Conservation (phyloP, 2,329 filamentous ascomycete species). For the Pestalotiopsis sp. region DNA sequence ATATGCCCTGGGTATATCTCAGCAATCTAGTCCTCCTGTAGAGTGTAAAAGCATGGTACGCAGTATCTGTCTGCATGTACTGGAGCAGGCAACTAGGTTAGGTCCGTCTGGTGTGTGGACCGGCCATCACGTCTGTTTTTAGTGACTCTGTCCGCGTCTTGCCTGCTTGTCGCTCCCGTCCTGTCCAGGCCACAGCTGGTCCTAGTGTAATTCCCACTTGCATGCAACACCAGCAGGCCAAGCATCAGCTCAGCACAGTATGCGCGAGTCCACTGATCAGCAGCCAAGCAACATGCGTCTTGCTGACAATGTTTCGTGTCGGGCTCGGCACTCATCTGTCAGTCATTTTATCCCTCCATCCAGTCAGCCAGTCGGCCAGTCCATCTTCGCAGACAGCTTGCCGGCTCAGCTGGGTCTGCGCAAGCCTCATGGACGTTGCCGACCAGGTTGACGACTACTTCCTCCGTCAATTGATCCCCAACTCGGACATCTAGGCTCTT, state of each 20-base stretch:
- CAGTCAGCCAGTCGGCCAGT: neutral
- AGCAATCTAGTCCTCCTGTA: too few relatives aligned
- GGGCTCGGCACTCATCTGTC: neutral
- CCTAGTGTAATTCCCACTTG: neutral
- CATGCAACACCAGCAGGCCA: neutral
- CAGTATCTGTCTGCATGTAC: neutral
- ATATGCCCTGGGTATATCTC: too few relatives aligned
- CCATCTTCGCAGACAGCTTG: neutral
- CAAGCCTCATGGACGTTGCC: constrained; percentile 4
- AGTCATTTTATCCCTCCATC: neutral
- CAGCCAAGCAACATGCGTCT: neutral
- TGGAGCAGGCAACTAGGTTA: neutral
- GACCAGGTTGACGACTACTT: constrained; percentile 3
- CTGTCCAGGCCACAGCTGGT: neutral
- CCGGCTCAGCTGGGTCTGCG: constrained; percentile 7
- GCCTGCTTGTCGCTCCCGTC: neutral
- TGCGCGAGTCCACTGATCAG: neutral
- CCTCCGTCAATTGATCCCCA: constrained; percentile 7
- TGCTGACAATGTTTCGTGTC: neutral
- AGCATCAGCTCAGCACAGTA: neutral
- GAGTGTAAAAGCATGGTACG: too few relatives aligned
- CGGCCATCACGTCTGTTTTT: neutral
- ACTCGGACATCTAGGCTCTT: constrained; percentile 1
- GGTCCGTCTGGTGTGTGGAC: neutral
- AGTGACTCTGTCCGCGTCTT: neutral